A percentile compares a stretch with the other conserved stretches of the same genome.
These are phyloP conservation scores for Dryadomyces sulphureus DNA, from an alignment of 2,329 filamentous ascomycete genomes.

Conservation along the genomic window DNA sequence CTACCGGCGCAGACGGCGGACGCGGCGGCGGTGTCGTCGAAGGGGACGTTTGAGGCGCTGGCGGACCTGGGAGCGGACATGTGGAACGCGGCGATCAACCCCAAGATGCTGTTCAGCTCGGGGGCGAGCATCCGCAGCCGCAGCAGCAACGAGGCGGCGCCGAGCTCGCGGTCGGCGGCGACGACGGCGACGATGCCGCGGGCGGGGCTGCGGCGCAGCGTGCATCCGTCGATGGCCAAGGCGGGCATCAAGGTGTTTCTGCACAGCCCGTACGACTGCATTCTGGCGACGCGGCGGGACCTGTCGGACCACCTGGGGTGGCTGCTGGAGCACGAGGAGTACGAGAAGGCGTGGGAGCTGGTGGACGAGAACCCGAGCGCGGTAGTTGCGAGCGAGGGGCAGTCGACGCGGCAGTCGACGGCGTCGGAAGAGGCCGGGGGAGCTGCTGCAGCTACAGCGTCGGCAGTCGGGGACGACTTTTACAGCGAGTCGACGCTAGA, in stretches of 20 bases:
- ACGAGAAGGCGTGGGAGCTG: slow-evolving; percentile 77
- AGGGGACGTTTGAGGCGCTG: slow-evolving; percentile 62
- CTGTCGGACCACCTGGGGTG: slow-evolving; percentile 73
- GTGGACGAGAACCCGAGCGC: slow-evolving; percentile 78
- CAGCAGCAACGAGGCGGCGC: slow-evolving; percentile 44
- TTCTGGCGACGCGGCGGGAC: slow-evolving; percentile 80
- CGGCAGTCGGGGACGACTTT: no score
- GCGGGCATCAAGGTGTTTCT: slow-evolving; percentile 66
- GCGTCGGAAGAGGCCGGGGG: slow-evolving; percentile 18
- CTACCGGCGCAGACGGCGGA: slow-evolving; percentile 60
- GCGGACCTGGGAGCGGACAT: slow-evolving; percentile 60
- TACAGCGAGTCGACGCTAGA: slow-evolving; percentile 61
- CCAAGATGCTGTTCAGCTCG: slow-evolving; percentile 75
- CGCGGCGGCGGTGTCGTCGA: slow-evolving; percentile 46
- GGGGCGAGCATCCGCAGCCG: slow-evolving; percentile 58
- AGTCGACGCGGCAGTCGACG: slow-evolving; percentile 20
- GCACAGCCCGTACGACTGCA: slow-evolving; percentile 90
- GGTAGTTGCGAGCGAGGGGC: slow-evolving; percentile 21
- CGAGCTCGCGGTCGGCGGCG: slow-evolving; percentile 30
- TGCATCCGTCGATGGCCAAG: slow-evolving; percentile 40
- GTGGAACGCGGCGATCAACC: slow-evolving; percentile 84
- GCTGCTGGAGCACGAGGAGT: slow-evolving; percentile 69
- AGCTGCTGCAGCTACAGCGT: slow-evolving; percentile 17
- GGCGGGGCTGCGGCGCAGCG: slow-evolving; percentile 16
- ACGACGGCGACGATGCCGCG: slow-evolving; percentile 19